Percentiles rank a stretch among this genome's conserved stretches.
Evolutionary conservation across 1,284 basidiomycete species (phyloP).

Genomic region (Mycosarcoma mackinlayi): DNA sequence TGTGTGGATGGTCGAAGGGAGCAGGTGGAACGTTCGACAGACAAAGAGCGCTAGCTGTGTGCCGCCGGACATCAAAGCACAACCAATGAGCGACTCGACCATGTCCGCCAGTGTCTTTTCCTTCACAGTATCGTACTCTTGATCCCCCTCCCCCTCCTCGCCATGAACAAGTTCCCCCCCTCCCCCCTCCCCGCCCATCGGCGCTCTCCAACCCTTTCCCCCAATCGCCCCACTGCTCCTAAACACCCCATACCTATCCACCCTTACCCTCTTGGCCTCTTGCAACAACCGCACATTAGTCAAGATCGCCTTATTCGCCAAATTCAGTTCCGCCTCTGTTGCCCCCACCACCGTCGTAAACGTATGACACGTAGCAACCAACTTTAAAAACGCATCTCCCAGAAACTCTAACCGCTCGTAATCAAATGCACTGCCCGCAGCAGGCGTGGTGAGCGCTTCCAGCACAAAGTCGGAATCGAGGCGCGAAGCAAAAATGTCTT

Average conservation of each 20-base stretch:
- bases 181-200: slow-evolving; percentile 6
- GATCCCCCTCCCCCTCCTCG: slow-evolving; percentile 7
- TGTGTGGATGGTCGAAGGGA: slow-evolving; percentile 10
- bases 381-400: slow-evolving; percentile 54
- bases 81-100: slow-evolving; percentile 51
- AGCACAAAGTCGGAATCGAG: slow-evolving; percentile 24
- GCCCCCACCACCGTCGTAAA: slow-evolving; percentile 32
- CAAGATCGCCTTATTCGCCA: slow-evolving; percentile 43
- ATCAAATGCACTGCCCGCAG: slow-evolving; percentile 15
- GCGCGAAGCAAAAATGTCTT: slow-evolving; percentile 9
- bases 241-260: slow-evolving; percentile 27
- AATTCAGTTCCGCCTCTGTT: slow-evolving; percentile 46
- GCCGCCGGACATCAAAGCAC: slow-evolving; percentile 9
- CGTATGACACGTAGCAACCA: slow-evolving; percentile 42
- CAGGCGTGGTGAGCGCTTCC: slow-evolving; percentile 39
- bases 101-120: slow-evolving; percentile 51
- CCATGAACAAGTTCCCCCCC: neutral
- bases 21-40: slow-evolving; percentile 16
- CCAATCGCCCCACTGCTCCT: slow-evolving; percentile 1
- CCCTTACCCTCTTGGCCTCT: slow-evolving; percentile 23
- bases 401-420: slow-evolving; percentile 56
- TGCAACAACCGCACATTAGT: slow-evolving; percentile 42
- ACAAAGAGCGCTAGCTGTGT: slow-evolving; percentile 10
- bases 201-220: slow-evolving; percentile 2
- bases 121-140: neutral